Evolutionary conservation across 495 filamentous ascomycete species (phyloP), one percentile per base, ranked within the genome.

Genomic region (Penicillium herquei): DNA sequence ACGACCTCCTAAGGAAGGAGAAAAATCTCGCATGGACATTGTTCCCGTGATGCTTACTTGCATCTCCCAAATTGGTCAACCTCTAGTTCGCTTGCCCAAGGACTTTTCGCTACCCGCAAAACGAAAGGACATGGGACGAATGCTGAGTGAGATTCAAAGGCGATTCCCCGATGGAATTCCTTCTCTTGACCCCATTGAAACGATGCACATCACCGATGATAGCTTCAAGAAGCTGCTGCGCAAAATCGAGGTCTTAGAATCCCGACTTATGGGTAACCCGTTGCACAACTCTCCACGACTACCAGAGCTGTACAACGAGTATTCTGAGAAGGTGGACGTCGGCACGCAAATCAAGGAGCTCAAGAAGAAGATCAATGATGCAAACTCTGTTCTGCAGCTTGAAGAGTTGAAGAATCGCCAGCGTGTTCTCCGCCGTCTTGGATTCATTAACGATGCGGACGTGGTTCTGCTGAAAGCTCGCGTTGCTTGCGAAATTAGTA

Each of bases 381-480:
- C 91, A 14, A 84, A 91, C 64, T 87, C 87, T 41, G 85, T 96
- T 49, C 85, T 93, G 66, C 92, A 98, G 69, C 78, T 97, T 12
- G 95, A 98, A 65, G 95, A 98, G 72, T 81, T 98, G 42, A 98
- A 97, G 74, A 90, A 86, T 62, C 86, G 94, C 53, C 98, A 96
- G 75, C 87, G 94, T 59, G 94, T 98, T n/a, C 83, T 98, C 1
- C 89, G 94, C 43, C 87, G 95, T n/a, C 83, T 98, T 16, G 90
- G 87, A 10, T 98, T 98, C 71, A 94, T 98, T 73, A 90, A 96
- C 71, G 94, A 97, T 34, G 80, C 83, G 17, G 94, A 97, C 65
- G 90, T 98, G 7, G 91, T 98, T 47, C 85, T 96, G 74, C 80
- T 97, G 62, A 98, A 98, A 76, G 94, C 91, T 7, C 85, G 94